Percentiles rank a stretch among this genome's conserved stretches.
Evolutionary conservation across 805 yeast genomes (phyloP).

Genomic region (Hanseniaspora guilliermondii): DNA sequence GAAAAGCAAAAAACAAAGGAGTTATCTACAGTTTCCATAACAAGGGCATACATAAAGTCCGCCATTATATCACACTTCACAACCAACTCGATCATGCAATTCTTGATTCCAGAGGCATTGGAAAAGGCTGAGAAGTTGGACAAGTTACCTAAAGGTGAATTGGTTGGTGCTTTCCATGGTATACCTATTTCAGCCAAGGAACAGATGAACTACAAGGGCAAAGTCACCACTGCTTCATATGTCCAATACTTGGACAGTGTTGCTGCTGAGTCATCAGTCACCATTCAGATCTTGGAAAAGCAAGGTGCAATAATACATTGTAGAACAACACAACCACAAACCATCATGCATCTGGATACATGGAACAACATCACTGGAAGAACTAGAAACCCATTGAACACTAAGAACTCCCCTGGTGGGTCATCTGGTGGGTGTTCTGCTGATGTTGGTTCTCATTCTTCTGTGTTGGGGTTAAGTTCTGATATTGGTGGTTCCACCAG

Average conservation of each 20-base stretch:
- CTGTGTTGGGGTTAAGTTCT: constrained; percentile 53
- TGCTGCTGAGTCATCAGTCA: constrained; percentile 35
- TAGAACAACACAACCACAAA: constrained; percentile 58
- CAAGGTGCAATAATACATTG: constrained; percentile 53
- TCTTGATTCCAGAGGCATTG: constrained; percentile 54
- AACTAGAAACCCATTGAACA: constrained; percentile 46
- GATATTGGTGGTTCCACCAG: constrained; percentile 66
- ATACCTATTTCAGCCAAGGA: constrained; percentile 58
- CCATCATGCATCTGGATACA: constrained; percentile 57
- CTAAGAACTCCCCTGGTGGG: constrained; percentile 54
- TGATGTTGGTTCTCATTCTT: constrained; percentile 44
- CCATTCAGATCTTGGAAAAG: constrained; percentile 36
- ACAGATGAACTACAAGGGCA: constrained; percentile 44
- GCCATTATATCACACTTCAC: constrained; percentile 54
- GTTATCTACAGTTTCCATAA: constrained; percentile 39
- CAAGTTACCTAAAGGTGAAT: constrained; percentile 35
- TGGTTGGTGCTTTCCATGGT: constrained; percentile 59
- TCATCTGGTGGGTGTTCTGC: constrained; percentile 67
- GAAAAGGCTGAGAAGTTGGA: constrained; percentile 45
- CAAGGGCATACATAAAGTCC: constrained; percentile 52
- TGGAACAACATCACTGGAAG: constrained; percentile 48
- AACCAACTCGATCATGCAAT: constrained; percentile 47
- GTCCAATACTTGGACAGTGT: constrained; percentile 40
- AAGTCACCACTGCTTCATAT: constrained; percentile 48
- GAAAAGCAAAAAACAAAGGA: constrained; percentile 36